Percentiles rank a stretch among this genome's conserved stretches.
phyloP scores from a whole-genome alignment of 768 basidiomycete species.

The Tubosaeta sp. region DNA sequence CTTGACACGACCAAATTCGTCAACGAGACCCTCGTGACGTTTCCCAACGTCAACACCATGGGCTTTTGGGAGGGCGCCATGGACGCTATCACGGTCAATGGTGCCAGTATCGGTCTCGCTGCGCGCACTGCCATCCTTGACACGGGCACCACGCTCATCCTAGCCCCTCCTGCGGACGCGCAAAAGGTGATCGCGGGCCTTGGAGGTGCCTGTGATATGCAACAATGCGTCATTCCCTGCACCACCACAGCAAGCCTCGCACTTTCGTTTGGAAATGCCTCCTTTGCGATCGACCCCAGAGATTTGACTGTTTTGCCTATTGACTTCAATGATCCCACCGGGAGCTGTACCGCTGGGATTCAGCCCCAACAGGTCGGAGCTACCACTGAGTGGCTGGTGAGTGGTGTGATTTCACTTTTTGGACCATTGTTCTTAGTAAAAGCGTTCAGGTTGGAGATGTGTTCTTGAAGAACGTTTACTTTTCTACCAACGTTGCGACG shows the following conservation, averaged over 20 bases:
- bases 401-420: constrained; percentile 18
- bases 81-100: constrained; percentile 56
- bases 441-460: constrained; percentile 54
- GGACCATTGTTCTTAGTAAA: neutral
- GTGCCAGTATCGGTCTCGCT: constrained; percentile 43
- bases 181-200: constrained; percentile 54
- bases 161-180: constrained; percentile 46
- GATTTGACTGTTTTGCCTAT: constrained; percentile 61
- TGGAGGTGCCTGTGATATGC: constrained; percentile 47
- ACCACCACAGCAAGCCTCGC: constrained; percentile 49
- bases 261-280: constrained; percentile 52
- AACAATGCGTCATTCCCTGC: constrained; percentile 64
- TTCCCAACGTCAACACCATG: constrained; percentile 56
- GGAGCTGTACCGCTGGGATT: constrained; percentile 71
- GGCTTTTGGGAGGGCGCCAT: constrained; percentile 83
- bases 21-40: constrained; percentile 48
- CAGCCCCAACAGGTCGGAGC: constrained; percentile 56
- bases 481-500: constrained; percentile 55
- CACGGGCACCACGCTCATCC: constrained; percentile 45
- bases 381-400: constrained; percentile 63
- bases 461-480: constrained; percentile 76
- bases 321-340: constrained; percentile 45
- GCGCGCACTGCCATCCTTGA: constrained; percentile 69
- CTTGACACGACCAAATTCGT: constrained; percentile 71
- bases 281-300: constrained; percentile 60